Percentiles rank a stretch among this genome's conserved stretches.
Evolutionary conservation across 2,329 filamentous ascomycete species (phyloP).

Genomic region (Stachybotrys elegans): DNA sequence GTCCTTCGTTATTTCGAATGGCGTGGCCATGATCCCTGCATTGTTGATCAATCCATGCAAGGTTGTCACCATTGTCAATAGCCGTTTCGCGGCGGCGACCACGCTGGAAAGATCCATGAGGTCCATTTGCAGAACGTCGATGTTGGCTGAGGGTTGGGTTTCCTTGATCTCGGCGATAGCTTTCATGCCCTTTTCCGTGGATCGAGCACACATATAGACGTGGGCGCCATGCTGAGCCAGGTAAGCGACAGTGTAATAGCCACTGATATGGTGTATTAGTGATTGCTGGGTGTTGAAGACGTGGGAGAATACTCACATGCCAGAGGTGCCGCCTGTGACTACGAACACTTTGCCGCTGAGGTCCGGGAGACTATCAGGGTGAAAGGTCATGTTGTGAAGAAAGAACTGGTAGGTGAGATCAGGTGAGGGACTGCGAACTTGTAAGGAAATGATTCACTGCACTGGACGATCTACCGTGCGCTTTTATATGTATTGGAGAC

Average conservation of each 20-base stretch:
- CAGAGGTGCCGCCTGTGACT: conserved; percentile 7
- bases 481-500: no score
- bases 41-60: conserved; percentile 34
- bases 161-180: background rate
- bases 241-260: conserved; percentile 1
- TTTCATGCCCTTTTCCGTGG: background rate
- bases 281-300: background rate
- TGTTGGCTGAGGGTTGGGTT: background rate
- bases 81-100: conserved; percentile 24
- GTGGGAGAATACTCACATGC: conserved; percentile 4
- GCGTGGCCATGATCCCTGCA: conserved; percentile 33
- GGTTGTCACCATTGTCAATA: conserved; percentile 20
- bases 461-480: no score
- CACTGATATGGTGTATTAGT: background rate
- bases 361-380: conserved; percentile 6
- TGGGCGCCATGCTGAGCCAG: conserved; percentile 2
- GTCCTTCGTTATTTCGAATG: conserved; percentile 21
- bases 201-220: conserved; percentile 3
- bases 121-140: background rate
- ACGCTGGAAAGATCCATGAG: conserved; percentile 21
- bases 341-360: conserved; percentile 6
- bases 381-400: conserved; percentile 4
- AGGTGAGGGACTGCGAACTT: background rate
- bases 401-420: background rate
- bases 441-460: background rate